A percentile compares a stretch with the other conserved stretches of the same genome.
phyloP scores from a whole-genome alignment of 83 land plant species.

The Larix sibirica region DNA sequence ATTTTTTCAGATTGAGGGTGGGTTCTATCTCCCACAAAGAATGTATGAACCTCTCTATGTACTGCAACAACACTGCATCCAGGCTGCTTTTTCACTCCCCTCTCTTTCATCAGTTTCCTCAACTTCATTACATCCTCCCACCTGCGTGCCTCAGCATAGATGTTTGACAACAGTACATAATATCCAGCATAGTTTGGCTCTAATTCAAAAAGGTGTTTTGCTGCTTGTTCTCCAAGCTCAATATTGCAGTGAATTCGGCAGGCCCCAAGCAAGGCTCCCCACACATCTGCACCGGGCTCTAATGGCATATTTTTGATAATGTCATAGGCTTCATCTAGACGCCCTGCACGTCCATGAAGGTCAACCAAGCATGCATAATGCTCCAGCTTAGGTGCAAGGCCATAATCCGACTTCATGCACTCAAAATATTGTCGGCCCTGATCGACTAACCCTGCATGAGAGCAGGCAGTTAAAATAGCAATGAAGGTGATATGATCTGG shows the following conservation, averaged over 20 bases:
- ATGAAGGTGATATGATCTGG: no score
- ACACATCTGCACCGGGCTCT: no score
- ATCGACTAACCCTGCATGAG: no score
- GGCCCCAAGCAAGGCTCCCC: no score
- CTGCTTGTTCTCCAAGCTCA: slow-evolving; percentile 11
- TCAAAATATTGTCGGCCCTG: no score
- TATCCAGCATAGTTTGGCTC: slow-evolving; percentile 10
- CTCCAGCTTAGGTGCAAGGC: no score
- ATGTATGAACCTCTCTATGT: slow-evolving; percentile 28
- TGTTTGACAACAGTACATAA: slow-evolving; percentile 19
- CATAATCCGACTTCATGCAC: no score
- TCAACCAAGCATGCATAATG: no score
- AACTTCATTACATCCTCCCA: slow-evolving; percentile 36
- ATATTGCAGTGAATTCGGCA: neutral
- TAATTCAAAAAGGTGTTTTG: slow-evolving; percentile 6
- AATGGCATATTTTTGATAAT: no score
- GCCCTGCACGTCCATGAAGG: no score
- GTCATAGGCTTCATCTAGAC: no score
- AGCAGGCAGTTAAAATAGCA: no score
- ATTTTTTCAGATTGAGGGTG: slow-evolving; percentile 34
- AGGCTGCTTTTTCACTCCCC: slow-evolving; percentile 23
- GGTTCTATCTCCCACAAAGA: slow-evolving; percentile 47
- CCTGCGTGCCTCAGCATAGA: slow-evolving; percentile 2
- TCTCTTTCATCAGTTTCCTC: slow-evolving; percentile 27
- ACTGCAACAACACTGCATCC: slow-evolving; percentile 56